These are phyloP conservation scores for Drechmeria coniospora DNA, from an alignment of 2,329 filamentous ascomycete genomes.

Conservation along the genomic window DNA sequence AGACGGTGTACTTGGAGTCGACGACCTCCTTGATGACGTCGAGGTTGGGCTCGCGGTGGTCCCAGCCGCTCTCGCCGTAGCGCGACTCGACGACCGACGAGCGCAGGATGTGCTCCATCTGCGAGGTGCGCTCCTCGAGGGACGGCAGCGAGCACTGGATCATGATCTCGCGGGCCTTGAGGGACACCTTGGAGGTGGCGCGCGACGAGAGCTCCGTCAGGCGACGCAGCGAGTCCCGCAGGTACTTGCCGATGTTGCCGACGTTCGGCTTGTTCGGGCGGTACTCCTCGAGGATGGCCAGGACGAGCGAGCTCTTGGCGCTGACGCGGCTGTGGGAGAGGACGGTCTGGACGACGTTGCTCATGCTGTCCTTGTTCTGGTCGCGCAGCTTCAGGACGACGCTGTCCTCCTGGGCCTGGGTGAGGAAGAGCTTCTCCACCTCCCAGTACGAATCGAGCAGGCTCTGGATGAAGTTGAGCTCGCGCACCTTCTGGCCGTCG, in stretches of 20 bases:
- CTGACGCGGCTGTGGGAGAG: slow-evolving; percentile 86
- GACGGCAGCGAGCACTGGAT: slow-evolving; percentile 96
- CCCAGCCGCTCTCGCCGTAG: slow-evolving; percentile 94
- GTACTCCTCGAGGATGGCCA: slow-evolving; percentile 88
- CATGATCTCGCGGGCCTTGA: slow-evolving; percentile 93
- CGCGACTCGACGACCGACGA: slow-evolving; percentile 93
- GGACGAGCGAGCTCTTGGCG: slow-evolving; percentile 83
- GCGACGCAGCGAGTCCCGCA: slow-evolving; percentile 68
- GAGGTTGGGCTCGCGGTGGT: slow-evolving; percentile 82
- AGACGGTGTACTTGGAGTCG: slow-evolving; percentile 96
- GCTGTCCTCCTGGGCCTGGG: slow-evolving; percentile 80
- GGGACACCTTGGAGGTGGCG: slow-evolving; percentile 79
- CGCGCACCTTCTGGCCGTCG: slow-evolving; percentile 81
- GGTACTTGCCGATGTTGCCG: slow-evolving; percentile 76
- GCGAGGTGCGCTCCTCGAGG: slow-evolving; percentile 79
- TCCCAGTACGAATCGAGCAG: slow-evolving; percentile 71
- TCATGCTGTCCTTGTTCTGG: slow-evolving; percentile 85
- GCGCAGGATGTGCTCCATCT: slow-evolving; percentile 97
- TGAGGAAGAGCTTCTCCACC: slow-evolving; percentile 78
- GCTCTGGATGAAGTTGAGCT: slow-evolving; percentile 65
- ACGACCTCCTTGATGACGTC: slow-evolving; percentile 94
- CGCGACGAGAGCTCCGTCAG: slow-evolving; percentile 74
- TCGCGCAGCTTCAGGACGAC: slow-evolving; percentile 89
- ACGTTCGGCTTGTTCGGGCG: slow-evolving; percentile 84
- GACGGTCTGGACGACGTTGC: slow-evolving; percentile 72